These are phyloP conservation scores for Rhododendron molle DNA, from an alignment of 148 eudicot species.

Conservation along the genomic window DNA sequence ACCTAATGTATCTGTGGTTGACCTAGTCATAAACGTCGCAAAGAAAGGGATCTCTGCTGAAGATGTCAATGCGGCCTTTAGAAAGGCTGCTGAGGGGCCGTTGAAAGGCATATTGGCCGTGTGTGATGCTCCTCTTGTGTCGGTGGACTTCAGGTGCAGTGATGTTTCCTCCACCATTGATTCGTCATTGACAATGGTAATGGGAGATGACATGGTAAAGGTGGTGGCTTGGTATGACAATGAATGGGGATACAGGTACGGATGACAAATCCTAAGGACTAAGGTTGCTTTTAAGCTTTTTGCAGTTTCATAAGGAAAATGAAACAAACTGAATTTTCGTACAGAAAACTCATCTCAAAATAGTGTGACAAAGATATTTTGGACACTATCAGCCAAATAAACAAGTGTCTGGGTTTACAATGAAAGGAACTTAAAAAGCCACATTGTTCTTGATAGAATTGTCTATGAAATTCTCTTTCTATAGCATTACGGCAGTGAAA, in stretches of 20 bases:
- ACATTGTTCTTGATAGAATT: neutral
- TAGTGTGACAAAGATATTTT: neutral
- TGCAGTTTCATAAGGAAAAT: neutral
- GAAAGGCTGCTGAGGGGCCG: conserved; percentile 94
- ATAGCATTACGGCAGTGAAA: neutral
- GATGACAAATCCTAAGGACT: neutral
- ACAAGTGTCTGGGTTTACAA: neutral
- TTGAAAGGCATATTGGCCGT: conserved; percentile 78
- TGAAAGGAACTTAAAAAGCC: neutral
- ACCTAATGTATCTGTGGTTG: conserved; percentile 97
- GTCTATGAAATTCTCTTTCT: neutral
- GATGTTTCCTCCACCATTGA: conserved; percentile 94
- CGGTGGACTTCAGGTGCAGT: conserved; percentile 85
- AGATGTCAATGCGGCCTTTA: conserved; percentile 88
- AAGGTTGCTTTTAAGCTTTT: neutral
- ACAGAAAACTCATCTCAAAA: neutral
- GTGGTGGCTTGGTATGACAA: conserved; percentile 99
- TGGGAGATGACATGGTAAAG: conserved; percentile 99
- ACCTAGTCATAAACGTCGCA: conserved; percentile 87
- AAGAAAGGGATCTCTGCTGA: conserved; percentile 89
- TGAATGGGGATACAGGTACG: conserved; percentile 98
- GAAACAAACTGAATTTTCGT: neutral
- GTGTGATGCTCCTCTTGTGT: conserved; percentile 86
- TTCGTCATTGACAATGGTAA: conserved; percentile 96
- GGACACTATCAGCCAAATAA: neutral